These are phyloP conservation scores for Scutellaria barbata DNA, from an alignment of 257 asterid genomes.

Conservation along the genomic window DNA sequence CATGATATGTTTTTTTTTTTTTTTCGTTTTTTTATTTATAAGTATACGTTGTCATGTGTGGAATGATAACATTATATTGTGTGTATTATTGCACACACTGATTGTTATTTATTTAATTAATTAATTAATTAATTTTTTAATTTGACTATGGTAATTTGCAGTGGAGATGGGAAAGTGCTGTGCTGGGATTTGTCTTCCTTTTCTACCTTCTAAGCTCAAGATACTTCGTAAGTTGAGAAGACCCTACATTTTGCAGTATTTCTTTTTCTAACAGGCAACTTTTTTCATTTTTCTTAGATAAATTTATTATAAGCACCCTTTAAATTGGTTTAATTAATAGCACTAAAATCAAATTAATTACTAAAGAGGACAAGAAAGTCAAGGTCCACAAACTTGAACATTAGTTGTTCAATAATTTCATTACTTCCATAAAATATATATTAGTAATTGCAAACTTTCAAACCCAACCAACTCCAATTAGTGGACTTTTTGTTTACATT, in stretches of 20 bases:
- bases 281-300: no score
- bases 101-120: not conserved
- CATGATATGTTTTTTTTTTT: not conserved
- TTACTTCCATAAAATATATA: not conserved
- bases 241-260: not conserved
- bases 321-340: no score
- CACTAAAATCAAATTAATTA: slow-evolving; percentile 1
- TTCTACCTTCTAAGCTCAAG: slow-evolving; percentile 81
- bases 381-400: slow-evolving; percentile 27
- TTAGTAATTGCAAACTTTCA: slow-evolving; percentile 19
- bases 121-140: no score
- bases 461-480: slow-evolving; percentile 31
- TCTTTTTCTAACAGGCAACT: no score
- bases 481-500: not conserved
- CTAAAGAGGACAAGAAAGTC: not conserved
- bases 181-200: slow-evolving; percentile 82
- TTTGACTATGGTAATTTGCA: slow-evolving; percentile 44
- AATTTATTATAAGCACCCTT: no score
- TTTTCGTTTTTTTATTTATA: not conserved
- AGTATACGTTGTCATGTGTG: no score
- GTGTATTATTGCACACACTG: not conserved
- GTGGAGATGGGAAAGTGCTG: slow-evolving; percentile 99
- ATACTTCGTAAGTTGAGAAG: slow-evolving; percentile 67
- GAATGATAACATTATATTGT: no score
- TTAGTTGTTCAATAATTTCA: not conserved